Base-by-base conservation (phyloP, 257 asterid species). In the Nicotiana obtusifolia region DNA sequence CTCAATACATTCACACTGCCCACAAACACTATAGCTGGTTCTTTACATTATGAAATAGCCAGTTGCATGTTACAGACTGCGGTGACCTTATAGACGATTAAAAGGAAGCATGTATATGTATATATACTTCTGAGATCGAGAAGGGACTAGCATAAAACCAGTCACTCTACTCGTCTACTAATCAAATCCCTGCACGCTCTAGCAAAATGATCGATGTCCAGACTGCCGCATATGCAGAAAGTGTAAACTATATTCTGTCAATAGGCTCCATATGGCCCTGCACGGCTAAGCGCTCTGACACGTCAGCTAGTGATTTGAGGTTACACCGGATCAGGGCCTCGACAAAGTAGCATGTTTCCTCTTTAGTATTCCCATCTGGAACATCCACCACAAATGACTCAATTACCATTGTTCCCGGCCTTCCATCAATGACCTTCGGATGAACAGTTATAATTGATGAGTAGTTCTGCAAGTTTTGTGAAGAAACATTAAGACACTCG, bases 271-370 rank as follows among this genome's bases (percentile, higher is more conserved):
- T 81, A 61, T 90, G 86, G 35, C 86, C 98, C 84, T 90, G 98
- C 82, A 86, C 80, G 1, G 97, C 94, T 79, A 93, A 84, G 81
- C 84, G 91, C 89, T 94, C 97, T 1, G 93, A 94, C 14, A 94
- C 95, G 68, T 94, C 98, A 35, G 97, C 97, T 69, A 93, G 87
- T 5, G 97, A 93, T 86, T 93, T 93, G 62, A 90, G 97, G 89
- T 94, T 94, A 93, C 98, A 94, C 77, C 92, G 91, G 85, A 91
- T 93, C 68, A 94, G 76, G 64, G 97, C 98, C 91, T 94, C 97
- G 0, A 94, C 91, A 26, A 94, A 94, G 90, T 85, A 89, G 84
- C 97, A 91, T 0, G 97, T 93, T 82, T 94, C 98, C 15, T 94
- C 97, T 66, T 87, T 90, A 20, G 98, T 93, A 89, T 93, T 93